A percentile compares a stretch with the other conserved stretches of the same genome.
Conservation (phyloP, 805 yeast species). For the Cyberlindnera subsufficiens region DNA sequence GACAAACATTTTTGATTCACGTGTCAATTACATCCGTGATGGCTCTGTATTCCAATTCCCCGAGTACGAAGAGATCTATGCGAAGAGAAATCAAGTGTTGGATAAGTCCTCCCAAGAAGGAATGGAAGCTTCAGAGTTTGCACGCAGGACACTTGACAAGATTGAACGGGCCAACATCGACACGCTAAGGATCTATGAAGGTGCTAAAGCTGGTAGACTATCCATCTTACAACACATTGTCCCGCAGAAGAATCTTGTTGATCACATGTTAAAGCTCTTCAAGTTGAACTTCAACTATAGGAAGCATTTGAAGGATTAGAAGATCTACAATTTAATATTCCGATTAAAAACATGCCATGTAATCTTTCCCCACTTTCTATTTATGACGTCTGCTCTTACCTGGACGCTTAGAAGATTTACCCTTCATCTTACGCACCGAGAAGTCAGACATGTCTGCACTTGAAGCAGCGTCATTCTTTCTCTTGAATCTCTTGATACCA, state of each 20-base stretch:
- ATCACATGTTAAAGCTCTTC: conserved; percentile 16
- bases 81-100: conserved; percentile 6
- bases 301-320: conserved; percentile 7
- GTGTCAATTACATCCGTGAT: conserved; percentile 5
- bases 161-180: conserved; percentile 12
- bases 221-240: conserved; percentile 4
- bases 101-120: conserved; percentile 4
- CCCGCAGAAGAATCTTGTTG: conserved; percentile 9
- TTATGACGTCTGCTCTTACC: conserved; percentile 48
- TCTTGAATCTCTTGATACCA: conserved; percentile 69
- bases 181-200: conserved; percentile 19
- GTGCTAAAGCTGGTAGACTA: conserved; percentile 11
- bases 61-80: conserved; percentile 13
- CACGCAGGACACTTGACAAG: conserved; percentile 35
- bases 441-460: conserved; percentile 61
- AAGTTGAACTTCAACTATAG: conserved; percentile 19
- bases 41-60: conserved; percentile 19
- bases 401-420: conserved; percentile 38
- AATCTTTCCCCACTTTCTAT: conserved; percentile 3
- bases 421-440: conserved; percentile 47
- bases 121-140: conserved; percentile 34
- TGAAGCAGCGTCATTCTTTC: conserved; percentile 68
- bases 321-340: too few relatives aligned
- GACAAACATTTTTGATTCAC: conserved; percentile 25
- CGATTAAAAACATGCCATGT: not conserved